Conservation (phyloP, 2,329 filamentous ascomycete genomes). For the Diaporthe velutina region DNA sequence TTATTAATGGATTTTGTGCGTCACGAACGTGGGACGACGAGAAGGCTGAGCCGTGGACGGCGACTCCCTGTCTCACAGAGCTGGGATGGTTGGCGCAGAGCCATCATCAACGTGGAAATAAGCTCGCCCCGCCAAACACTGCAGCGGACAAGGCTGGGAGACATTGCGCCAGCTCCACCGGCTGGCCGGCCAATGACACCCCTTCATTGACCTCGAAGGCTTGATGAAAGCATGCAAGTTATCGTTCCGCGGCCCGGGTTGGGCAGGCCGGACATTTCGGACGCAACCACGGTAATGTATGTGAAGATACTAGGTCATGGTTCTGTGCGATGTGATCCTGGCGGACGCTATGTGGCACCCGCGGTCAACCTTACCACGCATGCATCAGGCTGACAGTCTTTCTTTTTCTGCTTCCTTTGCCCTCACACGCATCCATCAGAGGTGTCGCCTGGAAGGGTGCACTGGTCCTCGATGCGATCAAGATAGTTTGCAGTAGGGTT, state of each 20-base stretch:
- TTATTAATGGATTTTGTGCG: constrained; percentile 24
- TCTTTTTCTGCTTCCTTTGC: constrained; percentile 18
- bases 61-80: constrained; percentile 16
- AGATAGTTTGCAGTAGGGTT: constrained; percentile 17
- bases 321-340: not conserved
- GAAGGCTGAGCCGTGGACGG: constrained; percentile 42
- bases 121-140: constrained; percentile 36
- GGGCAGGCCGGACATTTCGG: constrained; percentile 1
- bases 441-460: not conserved
- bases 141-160: constrained; percentile 42
- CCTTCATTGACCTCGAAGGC: not conserved
- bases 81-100: constrained; percentile 41
- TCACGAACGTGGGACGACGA: constrained; percentile 18
- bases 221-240: constrained; percentile 40
- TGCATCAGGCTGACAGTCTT: constrained; percentile 8
- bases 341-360: not conserved
- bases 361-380: constrained; percentile 6
- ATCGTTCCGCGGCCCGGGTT: constrained; percentile 18
- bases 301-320: not conserved
- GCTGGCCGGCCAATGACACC: constrained; percentile 43
- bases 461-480: not conserved
- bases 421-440: constrained; percentile 38
- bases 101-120: constrained; percentile 36
- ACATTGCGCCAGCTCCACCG: constrained; percentile 25
- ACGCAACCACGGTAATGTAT: not conserved